Evolutionary conservation across 2,329 filamentous ascomycete species (phyloP).

Genomic region (Podosphaera aphanis): DNA sequence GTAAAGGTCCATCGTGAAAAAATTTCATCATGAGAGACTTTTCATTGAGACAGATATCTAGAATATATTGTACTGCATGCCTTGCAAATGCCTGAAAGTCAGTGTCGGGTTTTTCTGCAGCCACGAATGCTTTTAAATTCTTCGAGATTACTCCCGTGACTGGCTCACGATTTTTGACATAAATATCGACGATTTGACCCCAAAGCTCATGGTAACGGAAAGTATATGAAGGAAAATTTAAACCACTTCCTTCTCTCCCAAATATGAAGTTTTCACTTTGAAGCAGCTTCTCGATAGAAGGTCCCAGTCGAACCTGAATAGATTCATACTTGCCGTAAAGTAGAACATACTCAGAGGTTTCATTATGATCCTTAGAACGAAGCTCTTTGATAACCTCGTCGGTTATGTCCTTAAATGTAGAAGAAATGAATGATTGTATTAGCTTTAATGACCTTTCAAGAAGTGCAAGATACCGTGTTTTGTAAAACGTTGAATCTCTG

Average conservation of each 20-base stretch:
- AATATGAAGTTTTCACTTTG: conserved; percentile 19
- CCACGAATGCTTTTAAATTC: conserved; percentile 26
- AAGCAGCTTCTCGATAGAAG: conserved; percentile 35
- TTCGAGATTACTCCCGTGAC: conserved; percentile 31
- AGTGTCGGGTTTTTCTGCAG: conserved; percentile 10
- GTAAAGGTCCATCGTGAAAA: conserved; percentile 12
- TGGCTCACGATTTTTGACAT: conserved; percentile 21
- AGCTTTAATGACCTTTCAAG: conserved; percentile 39
- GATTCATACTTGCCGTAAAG: conserved; percentile 42
- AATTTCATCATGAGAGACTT: conserved; percentile 11
- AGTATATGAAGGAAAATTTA: conserved; percentile 32
- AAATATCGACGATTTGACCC: conserved; percentile 29
- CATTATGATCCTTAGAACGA: conserved; percentile 40
- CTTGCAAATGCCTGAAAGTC: conserved; percentile 9
- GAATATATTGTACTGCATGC: conserved; percentile 4
- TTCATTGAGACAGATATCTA: conserved; percentile 16
- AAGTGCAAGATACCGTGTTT: conserved; percentile 65
- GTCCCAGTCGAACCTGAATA: conserved; percentile 30
- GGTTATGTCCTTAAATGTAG: conserved; percentile 26
- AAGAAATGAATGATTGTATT: conserved; percentile 5
- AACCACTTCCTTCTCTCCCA: conserved; percentile 42
- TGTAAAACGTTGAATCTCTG: conserved; percentile 67
- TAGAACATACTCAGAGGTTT: conserved; percentile 47
- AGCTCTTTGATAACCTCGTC: conserved; percentile 36
- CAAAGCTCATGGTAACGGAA: conserved; percentile 36